A percentile compares a stretch with the other conserved stretches of the same genome.
Evolutionary conservation across 352 stramenopile genomes (phyloP).

Genomic region (Globisporangium cystogenes): DNA sequence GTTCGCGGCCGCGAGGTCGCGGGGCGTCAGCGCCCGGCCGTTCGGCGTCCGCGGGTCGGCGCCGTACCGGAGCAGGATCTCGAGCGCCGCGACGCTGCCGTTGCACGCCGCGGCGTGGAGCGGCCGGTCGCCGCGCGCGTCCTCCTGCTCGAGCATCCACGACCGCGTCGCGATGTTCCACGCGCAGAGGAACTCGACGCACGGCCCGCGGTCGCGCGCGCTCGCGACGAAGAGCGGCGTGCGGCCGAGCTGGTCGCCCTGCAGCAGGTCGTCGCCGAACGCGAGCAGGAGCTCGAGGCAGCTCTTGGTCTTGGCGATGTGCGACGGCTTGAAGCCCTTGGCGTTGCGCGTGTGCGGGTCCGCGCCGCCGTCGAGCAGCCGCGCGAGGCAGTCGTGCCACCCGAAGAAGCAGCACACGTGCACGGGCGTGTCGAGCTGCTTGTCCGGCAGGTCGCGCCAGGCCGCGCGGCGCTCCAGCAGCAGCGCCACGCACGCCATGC

Average conservation of each 20-base stretch:
- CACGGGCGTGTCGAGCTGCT: slow-evolving; percentile 59
- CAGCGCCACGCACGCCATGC: slow-evolving; percentile 36
- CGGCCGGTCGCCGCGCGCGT: slow-evolving; percentile 41
- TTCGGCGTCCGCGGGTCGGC: slow-evolving; percentile 42
- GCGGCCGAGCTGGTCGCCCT: slow-evolving; percentile 58
- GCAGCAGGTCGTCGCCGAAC: slow-evolving; percentile 54
- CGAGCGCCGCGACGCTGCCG: slow-evolving; percentile 32
- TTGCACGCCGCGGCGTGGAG: slow-evolving; percentile 65
- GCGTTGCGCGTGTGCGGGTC: slow-evolving; percentile 58
- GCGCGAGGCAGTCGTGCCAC: slow-evolving; percentile 39
- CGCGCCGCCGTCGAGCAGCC: slow-evolving; percentile 42
- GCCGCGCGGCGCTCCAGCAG: slow-evolving; percentile 26
- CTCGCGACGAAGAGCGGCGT: slow-evolving; percentile 64
- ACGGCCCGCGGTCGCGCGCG: slow-evolving; percentile 39
- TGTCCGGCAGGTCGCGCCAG: slow-evolving; percentile 50
- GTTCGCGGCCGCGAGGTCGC: slow-evolving; percentile 39
- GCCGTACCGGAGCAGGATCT: slow-evolving; percentile 44
- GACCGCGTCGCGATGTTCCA: slow-evolving; percentile 62
- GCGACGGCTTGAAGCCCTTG: slow-evolving; percentile 62
- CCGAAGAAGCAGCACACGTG: slow-evolving; percentile 72
- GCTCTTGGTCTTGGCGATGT: slow-evolving; percentile 48
- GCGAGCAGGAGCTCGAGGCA: slow-evolving; percentile 48
- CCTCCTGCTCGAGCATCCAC: slow-evolving; percentile 68
- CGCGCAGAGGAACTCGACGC: slow-evolving; percentile 52
- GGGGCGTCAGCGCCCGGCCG: slow-evolving; percentile 39